phyloP scores from a whole-genome alignment of 352 stramenopile species.

The Phytophthora pseudosyringae region DNA sequence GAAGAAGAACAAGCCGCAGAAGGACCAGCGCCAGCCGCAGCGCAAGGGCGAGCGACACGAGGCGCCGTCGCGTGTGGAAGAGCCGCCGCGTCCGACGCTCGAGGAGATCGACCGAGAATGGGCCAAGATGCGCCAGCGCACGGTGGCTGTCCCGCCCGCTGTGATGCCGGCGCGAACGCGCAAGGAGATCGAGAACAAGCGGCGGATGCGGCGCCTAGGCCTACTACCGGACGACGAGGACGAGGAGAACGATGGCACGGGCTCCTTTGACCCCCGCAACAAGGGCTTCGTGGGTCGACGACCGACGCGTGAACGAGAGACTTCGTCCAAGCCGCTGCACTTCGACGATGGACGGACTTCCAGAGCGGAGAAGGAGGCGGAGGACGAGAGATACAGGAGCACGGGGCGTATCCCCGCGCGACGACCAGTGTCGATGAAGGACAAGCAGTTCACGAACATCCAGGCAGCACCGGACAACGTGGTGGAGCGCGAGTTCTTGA shows the following conservation, averaged over 20 bases:
- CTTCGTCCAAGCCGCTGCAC: constrained; percentile 20
- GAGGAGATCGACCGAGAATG: constrained; percentile 55
- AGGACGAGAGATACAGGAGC: constrained; percentile 18
- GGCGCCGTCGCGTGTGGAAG: constrained; percentile 8
- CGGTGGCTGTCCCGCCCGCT: constrained; percentile 39
- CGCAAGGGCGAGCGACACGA: constrained; percentile 18
- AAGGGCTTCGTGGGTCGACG: constrained; percentile 30
- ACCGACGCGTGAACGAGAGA: constrained; percentile 11
- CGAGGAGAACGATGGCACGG: constrained; percentile 22
- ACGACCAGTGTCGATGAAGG: constrained; percentile 50
- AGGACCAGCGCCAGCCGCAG: constrained; percentile 15
- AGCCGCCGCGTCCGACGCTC: constrained; percentile 29
- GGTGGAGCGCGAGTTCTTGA: constrained; percentile 72
- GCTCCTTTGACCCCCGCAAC: constrained; percentile 31
- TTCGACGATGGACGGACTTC: constrained; percentile 29
- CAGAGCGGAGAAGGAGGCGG: constrained; percentile 24
- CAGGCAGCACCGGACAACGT: constrained; percentile 65
- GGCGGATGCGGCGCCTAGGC: constrained; percentile 63
- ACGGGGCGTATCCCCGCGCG: constrained; percentile 34
- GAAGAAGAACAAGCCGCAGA: constrained; percentile 27
- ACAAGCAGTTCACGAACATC: constrained; percentile 81
- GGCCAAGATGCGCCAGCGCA: constrained; percentile 49
- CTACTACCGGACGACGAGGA: constrained; percentile 57
- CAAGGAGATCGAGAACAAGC: constrained; percentile 65
- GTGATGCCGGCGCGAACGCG: constrained; percentile 46